These are phyloP conservation scores for Globisporangium acanthophoron DNA, from an alignment of 352 stramenopile genomes.

Conservation along the genomic window DNA sequence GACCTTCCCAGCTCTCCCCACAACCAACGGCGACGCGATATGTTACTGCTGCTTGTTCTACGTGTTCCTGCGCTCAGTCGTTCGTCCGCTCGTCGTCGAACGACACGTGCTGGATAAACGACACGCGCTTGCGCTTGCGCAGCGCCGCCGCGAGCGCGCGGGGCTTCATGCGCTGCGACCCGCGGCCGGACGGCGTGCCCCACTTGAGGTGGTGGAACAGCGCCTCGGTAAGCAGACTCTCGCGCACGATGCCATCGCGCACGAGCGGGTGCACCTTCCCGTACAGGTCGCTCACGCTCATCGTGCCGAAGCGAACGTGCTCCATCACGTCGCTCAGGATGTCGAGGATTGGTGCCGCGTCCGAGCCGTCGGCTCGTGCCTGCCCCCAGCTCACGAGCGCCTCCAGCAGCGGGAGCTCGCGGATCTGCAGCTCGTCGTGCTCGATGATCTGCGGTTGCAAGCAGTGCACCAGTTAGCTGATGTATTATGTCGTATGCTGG, in stretches of 20 bases:
- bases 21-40: not conserved
- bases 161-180: conserved; percentile 55
- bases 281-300: conserved; percentile 84
- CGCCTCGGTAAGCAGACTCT: conserved; percentile 70
- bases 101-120: conserved; percentile 86
- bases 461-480: too few species aligned
- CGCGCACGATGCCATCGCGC: conserved; percentile 53
- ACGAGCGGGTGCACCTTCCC: conserved; percentile 80
- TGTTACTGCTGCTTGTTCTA: conserved; percentile 10
- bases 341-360: conserved; percentile 37
- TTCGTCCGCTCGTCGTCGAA: conserved; percentile 32
- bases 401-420: conserved; percentile 72
- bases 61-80: not conserved
- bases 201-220: conserved; percentile 87
- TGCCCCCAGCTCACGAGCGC: conserved; percentile 77
- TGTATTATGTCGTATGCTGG: not conserved
- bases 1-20: not conserved
- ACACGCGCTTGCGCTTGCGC: conserved; percentile 83
- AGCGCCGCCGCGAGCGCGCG: conserved; percentile 54
- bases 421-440: conserved; percentile 82
- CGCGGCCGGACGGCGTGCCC: conserved; percentile 56
- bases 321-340: conserved; percentile 76
- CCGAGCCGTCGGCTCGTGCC: conserved; percentile 42
- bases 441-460: conserved; percentile 39
- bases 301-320: conserved; percentile 79